Evolutionary conservation across 208 protist genomes (phyloP).

Genomic region (Trypanosoma melophagium): DNA sequence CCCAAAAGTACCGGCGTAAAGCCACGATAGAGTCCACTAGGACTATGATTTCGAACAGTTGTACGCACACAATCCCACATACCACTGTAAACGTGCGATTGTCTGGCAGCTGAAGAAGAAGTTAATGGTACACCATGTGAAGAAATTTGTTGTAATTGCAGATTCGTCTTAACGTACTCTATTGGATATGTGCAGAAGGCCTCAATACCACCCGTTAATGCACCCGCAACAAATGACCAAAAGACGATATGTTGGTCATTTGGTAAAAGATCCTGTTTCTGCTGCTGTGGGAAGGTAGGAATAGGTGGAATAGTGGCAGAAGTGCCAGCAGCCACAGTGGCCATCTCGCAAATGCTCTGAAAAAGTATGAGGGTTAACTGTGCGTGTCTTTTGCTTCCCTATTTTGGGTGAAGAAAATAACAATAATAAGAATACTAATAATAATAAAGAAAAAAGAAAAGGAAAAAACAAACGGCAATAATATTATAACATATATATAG

Average conservation of each 20-base stretch:
- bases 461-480: too few species aligned
- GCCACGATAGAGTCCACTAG: slow-evolving; percentile 31
- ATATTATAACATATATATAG: too few species aligned
- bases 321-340: too few species aligned
- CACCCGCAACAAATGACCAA: slow-evolving; percentile 30
- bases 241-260: not conserved
- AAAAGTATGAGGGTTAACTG: not conserved
- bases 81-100: slow-evolving; percentile 13
- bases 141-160: slow-evolving; percentile 25
- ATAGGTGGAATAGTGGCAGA: not conserved
- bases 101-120: too few species aligned
- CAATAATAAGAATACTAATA: too few species aligned
- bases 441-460: too few species aligned
- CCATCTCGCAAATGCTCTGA: not conserved
- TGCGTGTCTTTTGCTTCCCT: too few species aligned
- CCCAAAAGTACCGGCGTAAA: slow-evolving; percentile 26
- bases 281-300: not conserved
- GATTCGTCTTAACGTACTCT: slow-evolving; percentile 36
- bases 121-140: not conserved
- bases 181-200: slow-evolving; percentile 30
- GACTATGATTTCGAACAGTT: slow-evolving; percentile 21
- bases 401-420: too few species aligned
- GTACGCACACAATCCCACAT: slow-evolving; percentile 24
- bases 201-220: slow-evolving; percentile 28
- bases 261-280: not conserved